Conservation (phyloP, 495 filamentous ascomycete species). For the Thermothielavioides terrestris region DNA sequence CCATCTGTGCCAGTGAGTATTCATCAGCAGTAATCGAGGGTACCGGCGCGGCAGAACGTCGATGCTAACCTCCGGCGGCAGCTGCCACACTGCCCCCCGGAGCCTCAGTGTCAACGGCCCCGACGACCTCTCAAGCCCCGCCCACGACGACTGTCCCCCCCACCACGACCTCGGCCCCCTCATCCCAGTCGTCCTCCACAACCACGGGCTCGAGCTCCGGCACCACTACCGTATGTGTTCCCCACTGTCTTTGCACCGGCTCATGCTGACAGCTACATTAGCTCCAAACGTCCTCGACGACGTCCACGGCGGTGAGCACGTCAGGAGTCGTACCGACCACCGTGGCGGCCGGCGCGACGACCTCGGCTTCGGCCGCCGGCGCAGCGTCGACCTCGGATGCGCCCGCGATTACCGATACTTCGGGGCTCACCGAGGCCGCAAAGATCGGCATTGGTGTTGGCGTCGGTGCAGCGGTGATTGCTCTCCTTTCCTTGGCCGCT, state of each 20-base stretch:
- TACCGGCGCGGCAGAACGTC: neutral
- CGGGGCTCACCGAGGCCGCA: constrained; percentile 25
- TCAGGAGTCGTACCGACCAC: constrained; percentile 4
- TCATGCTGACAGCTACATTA: neutral
- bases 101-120: neutral
- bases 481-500: constrained; percentile 20
- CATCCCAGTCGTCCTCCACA: neutral
- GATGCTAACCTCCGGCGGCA: constrained; percentile 3
- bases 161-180: neutral
- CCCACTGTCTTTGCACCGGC: neutral
- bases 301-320: neutral
- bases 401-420: constrained; percentile 9
- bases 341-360: constrained; percentile 3
- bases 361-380: neutral
- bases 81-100: constrained; percentile 12
- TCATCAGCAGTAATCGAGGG: neutral
- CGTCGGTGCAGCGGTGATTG: constrained; percentile 25
- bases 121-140: constrained; percentile 1
- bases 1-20: constrained; percentile 31
- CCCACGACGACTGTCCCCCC: constrained; percentile 7
- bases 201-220: neutral
- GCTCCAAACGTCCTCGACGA: neutral
- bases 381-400: constrained; percentile 11
- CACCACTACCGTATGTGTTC: neutral
- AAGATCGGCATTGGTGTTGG: constrained; percentile 40